Evolutionary conservation across 176 grass and related monocot genomes (phyloP).

Genomic region (Miscanthus lutarioriparius): DNA sequence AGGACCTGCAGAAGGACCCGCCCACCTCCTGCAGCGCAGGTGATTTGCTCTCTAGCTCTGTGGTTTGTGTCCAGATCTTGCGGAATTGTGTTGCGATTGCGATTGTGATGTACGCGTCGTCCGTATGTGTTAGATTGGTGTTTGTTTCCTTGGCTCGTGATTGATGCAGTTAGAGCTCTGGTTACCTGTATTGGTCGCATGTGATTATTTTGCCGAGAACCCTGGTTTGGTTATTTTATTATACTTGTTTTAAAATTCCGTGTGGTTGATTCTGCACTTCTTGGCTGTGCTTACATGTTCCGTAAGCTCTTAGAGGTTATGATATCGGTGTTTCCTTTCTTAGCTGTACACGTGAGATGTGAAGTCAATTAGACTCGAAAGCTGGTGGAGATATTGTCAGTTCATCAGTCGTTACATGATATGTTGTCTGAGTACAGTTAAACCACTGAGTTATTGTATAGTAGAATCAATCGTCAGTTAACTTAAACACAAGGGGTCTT

Average conservation of each 20-base stretch:
- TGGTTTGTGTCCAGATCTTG: constrained; percentile 38
- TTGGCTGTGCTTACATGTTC: background rate
- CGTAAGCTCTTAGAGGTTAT: too few species aligned
- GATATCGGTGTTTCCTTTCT: background rate
- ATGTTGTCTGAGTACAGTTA: background rate
- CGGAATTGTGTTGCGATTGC: background rate
- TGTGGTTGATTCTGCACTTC: background rate
- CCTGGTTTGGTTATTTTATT: background rate
- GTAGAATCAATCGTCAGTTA: background rate
- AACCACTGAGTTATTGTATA: background rate
- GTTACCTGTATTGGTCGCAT: background rate
- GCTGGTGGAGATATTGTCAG: background rate
- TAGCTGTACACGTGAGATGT: background rate
- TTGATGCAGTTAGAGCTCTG: background rate
- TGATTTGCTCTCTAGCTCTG: constrained; percentile 30
- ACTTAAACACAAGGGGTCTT: background rate
- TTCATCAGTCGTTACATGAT: background rate
- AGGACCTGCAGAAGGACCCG: constrained; percentile 87
- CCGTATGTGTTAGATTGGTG: background rate
- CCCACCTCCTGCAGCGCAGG: constrained; percentile 89
- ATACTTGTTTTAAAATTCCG: background rate
- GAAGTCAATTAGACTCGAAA: background rate
- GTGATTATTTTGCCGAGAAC: background rate
- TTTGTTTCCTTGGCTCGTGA: background rate
- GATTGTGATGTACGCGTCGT: background rate